Evolutionary conservation across 1,139 yeast genomes (phyloP).

Genomic region (Blastobotrys niveus): DNA sequence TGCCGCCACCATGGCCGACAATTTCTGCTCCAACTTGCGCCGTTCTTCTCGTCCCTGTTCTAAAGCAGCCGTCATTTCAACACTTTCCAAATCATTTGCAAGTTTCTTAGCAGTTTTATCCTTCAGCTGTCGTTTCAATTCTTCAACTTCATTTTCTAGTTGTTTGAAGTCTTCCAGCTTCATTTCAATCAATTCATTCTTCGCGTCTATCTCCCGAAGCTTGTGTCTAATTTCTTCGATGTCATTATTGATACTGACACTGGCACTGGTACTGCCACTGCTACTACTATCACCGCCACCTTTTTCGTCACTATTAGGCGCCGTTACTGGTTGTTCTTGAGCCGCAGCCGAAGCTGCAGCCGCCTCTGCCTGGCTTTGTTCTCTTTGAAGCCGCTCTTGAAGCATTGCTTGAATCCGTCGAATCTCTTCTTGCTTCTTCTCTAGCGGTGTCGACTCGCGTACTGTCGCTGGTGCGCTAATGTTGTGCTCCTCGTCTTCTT

Average conservation of each 20-base stretch:
- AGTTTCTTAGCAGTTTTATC: slow-evolving; percentile 12
- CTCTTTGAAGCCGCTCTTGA: slow-evolving; percentile 5
- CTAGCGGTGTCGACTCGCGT: slow-evolving; percentile 6
- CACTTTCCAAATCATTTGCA: slow-evolving; percentile 7
- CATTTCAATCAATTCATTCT: slow-evolving; percentile 1
- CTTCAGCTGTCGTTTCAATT: slow-evolving; percentile 14
- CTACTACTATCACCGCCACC: too few relatives aligned
- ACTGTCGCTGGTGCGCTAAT: not conserved
- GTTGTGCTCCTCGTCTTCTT: slow-evolving; percentile 4
- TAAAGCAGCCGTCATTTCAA: slow-evolving; percentile 5
- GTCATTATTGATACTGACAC: too few relatives aligned
- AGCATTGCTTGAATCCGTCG: slow-evolving; percentile 14
- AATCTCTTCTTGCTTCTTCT: slow-evolving; percentile 15
- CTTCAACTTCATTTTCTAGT: slow-evolving; percentile 19
- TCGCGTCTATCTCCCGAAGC: not conserved
- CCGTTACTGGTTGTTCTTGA: too few relatives aligned
- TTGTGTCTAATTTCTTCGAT: not conserved
- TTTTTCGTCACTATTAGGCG: too few relatives aligned
- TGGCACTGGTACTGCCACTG: too few relatives aligned
- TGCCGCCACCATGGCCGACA: not conserved
- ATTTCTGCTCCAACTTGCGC: not conserved
- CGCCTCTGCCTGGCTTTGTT: not conserved
- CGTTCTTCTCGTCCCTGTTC: not conserved
- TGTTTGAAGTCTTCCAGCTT: slow-evolving; percentile 13
- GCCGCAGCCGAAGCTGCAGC: too few relatives aligned